A percentile compares a stretch with the other conserved stretches of the same genome.
Conservation (phyloP, 306 rosid species). For the Vigna unguiculata region DNA sequence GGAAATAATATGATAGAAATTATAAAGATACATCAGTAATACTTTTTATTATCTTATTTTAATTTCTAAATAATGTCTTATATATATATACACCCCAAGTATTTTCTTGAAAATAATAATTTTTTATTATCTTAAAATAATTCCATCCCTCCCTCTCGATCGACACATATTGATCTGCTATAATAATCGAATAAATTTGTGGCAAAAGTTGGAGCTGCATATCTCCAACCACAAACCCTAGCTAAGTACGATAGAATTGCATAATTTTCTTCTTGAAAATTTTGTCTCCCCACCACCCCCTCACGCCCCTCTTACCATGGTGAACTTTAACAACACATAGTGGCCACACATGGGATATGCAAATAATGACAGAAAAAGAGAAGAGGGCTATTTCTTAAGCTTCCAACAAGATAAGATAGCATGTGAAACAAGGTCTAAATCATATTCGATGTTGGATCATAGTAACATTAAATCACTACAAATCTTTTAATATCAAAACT, state of each 20-base stretch:
- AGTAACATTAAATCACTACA: not conserved
- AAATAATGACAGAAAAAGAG: slow-evolving; percentile 37
- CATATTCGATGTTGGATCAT: slow-evolving; percentile 21
- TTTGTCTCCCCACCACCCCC: slow-evolving; percentile 1
- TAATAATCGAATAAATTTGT: not conserved
- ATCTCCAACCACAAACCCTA: slow-evolving; percentile 18
- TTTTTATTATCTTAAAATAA: no score
- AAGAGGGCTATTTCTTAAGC: slow-evolving; percentile 15
- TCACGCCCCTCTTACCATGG: not conserved
- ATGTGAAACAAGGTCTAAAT: slow-evolving; percentile 29
- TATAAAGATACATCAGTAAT: no score
- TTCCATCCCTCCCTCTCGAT: no score
- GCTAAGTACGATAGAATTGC: slow-evolving; percentile 13
- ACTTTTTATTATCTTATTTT: no score
- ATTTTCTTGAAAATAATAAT: no score
- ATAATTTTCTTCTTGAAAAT: slow-evolving; percentile 5
- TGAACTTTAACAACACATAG: slow-evolving; percentile 17
- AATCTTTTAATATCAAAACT: no score
- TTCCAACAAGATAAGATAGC: slow-evolving; percentile 43
- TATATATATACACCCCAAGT: no score
- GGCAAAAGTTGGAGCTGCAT: not conserved
- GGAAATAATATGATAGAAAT: no score
- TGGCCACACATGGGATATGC: slow-evolving; percentile 25
- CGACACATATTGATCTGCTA: not conserved
- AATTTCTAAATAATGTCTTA: no score